These are phyloP conservation scores for Parsonsia alboflavescens DNA, from an alignment of 257 asterid species.

Conservation along the genomic window DNA sequence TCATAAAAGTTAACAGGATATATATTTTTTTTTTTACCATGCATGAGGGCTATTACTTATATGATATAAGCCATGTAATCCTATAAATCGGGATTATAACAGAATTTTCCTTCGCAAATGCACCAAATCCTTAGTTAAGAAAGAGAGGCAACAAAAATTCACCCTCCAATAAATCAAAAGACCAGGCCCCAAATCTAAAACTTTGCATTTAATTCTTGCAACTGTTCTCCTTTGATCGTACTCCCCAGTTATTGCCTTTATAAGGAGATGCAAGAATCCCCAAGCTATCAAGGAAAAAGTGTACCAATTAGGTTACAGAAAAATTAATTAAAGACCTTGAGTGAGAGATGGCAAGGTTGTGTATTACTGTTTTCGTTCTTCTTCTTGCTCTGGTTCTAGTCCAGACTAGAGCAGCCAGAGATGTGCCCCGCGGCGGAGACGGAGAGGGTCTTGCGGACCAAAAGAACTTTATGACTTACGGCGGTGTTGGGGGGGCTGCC, in stretches of 20 bases:
- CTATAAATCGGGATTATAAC: too few relatives aligned
- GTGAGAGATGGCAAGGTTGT: constrained; percentile 27
- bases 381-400: constrained; percentile 24
- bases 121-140: background rate
- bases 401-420: constrained; percentile 26
- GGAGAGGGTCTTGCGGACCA: constrained; percentile 29
- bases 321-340: background rate
- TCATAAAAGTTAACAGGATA: too few relatives aligned
- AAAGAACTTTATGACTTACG: constrained; percentile 28
- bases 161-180: background rate
- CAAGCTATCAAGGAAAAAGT: background rate
- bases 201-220: constrained; percentile 17
- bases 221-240: background rate
- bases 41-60: too few relatives aligned
- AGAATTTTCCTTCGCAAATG: too few relatives aligned
- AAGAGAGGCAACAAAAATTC: background rate
- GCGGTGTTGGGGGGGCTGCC: constrained; percentile 27
- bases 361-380: background rate
- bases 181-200: background rate
- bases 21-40: too few relatives aligned
- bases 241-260: constrained; percentile 16
- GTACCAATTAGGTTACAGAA: background rate
- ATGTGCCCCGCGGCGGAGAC: constrained; percentile 27
- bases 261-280: background rate
- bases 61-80: too few relatives aligned